Evolutionary conservation across 192 early-diverging fungal species (phyloP), one percentile per base, ranked within the genome.

Genomic region (Coemansia guatemalensis): DNA sequence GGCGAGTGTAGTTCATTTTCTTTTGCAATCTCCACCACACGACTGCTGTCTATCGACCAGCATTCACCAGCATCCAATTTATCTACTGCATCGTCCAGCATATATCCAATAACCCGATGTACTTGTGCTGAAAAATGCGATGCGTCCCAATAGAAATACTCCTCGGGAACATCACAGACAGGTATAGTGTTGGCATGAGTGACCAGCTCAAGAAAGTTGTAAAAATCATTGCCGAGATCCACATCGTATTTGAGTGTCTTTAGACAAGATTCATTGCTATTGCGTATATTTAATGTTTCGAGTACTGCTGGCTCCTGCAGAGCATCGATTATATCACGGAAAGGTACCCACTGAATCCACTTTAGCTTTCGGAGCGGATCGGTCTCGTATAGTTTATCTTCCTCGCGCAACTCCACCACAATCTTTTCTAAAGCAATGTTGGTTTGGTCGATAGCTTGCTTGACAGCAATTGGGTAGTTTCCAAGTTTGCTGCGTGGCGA

Each of bases 191-290:
- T 74, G 17, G 77, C 77, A 32, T 80, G 77, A 4, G 77, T 71
- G 30, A 80, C 77, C 14, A 80, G 77, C 54, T 80, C 77, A 29
- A 80, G 64, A 47, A 80, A 80, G 55, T 80, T 80, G 71, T 80
- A 80, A 69, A 80, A 80, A 53, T 80, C 77, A 48, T 73, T 80
- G 32, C 77, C 77, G 61, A 80, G 47, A 33, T 80, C 77, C 0
- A 74, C 71, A 24, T 73, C 77, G 30, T 80, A 80, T 47, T 80
- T 74, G 4, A 80, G 60, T 12, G 77, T 74, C 21, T 69, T 60
- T 29, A 80, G 51, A 30, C 77, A 80, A 7, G 77, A 70, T 22
- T 30, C 59, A 21, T 69, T 69, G 18, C 64, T 80, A 53, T 69
- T 80, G 6, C 57, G 68, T 18, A 80, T 80, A 24, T 74, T 62